Evolutionary conservation across 1,284 basidiomycete genomes (phyloP), one percentile per base, ranked within the genome.

Genomic region (Ceratobasidium sp.): DNA sequence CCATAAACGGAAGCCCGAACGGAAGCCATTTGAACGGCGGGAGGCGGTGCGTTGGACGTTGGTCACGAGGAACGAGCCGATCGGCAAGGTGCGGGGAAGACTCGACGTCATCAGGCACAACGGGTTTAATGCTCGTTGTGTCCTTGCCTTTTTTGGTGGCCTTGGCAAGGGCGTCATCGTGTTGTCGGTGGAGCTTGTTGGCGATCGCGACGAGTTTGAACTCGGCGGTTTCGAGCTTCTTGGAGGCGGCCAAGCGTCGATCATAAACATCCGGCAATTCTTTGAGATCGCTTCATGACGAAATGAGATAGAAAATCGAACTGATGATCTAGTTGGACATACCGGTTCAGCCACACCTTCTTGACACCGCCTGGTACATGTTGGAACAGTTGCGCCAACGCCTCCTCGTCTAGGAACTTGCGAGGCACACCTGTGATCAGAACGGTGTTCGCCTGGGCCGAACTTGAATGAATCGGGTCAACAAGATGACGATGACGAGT

Each of bases 311-410:
- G 4, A 33, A 15, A 56, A 23, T 48, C 57, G 66, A 52, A 46
- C 59, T 12, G 26, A 26, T 44, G 26, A 10, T 23, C 15, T 42
- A 28, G 38, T 52, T 13, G 13, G 40, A 57, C 70, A 80, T 87
- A 90, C 81, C 91, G 86, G 81, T 91, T 91, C 73, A 95, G 85
- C 94, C 94, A 95, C 59, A 95, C 89, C 67, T 89, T 87, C 83
- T 92, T 90, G n/a, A 94, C 89, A 0, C 94, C 93, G 15, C 93
- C 94, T 5, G 93, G 93, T 0, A 95, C 87, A 81, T 92, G 91
- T 56, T 88, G 88, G 77, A 91, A 92, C 69, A 94, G 90, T 70
- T 88, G 87, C 40, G 87, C 87, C 50, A 95, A 86, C 80, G 90
- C 89, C 23, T 86, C 85, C 82, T 93, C 90, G 78, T 89, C 88